Evolutionary conservation across 371 early-diverging fungal species (phyloP), one percentile per base, ranked within the genome.

Genomic region (Furculomyces boomerangus): DNA sequence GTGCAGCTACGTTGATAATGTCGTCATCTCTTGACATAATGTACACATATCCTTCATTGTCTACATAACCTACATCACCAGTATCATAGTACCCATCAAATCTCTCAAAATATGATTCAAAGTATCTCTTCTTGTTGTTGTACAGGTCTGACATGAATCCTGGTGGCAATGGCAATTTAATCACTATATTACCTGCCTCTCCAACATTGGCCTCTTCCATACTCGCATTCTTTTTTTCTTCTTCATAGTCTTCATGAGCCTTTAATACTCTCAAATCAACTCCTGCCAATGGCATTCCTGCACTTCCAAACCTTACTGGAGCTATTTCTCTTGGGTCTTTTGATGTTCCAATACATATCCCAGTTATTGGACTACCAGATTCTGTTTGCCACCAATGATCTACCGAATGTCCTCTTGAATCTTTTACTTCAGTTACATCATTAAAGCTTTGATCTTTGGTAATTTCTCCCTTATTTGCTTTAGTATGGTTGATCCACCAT

Each of bases 331-430:
- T 62, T 31, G 73, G 57, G 29, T 64, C 62, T 18, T 66, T 66
- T 3, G 66, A 56, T 20, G 72, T 56, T 1, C 83, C 84, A 24
- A 76, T 70, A 56, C 80, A 80, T 0, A 81, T 74, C 0, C 79
- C 83, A 0, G 83, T 80, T 48, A 89, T 80, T 10, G 87, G 86
- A 7, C 75, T 79, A 50, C 90, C 90, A 41, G 88, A 82, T 63
- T 95, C 96, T 1, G 96, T 95, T 50, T 90, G 88, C 93, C 93
- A 95, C 67, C 86, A 95, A 54, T 90, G 86, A 64, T 95, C 96
- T 43, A 58, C 43, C 0, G 57, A 30, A 14, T 20, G 13, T 16
- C 20, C 22, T 35, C 13, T 32, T 25, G 40, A 28, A 22, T 47
- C 44, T 24, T 18, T 39, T 40, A 52, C 27, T 35, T 51, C 14